A percentile compares a stretch with the other conserved stretches of the same genome.
Conservation (phyloP, 2,329 filamentous ascomycete species). For the Neonectria neomacrospora region DNA sequence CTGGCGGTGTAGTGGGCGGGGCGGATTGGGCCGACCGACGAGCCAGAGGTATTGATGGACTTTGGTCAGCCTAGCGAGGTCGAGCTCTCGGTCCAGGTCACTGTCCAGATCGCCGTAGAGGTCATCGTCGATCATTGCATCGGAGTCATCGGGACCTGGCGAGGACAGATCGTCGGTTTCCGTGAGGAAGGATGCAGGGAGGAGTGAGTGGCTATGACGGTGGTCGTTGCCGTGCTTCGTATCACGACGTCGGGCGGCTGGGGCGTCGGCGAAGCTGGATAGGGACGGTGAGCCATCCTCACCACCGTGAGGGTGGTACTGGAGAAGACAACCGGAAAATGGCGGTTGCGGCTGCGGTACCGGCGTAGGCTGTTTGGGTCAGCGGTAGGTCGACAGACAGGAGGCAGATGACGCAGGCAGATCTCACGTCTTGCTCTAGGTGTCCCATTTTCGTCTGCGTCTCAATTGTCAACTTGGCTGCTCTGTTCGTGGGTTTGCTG, state of each 20-base stretch:
- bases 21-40: constrained; percentile 3
- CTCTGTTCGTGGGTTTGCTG: too few species aligned
- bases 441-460: not conserved
- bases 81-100: constrained; percentile 1
- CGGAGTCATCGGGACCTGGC: not conserved
- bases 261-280: too few species aligned
- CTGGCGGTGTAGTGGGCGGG: constrained; percentile 7
- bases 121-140: not conserved
- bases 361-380: not conserved
- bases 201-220: not conserved
- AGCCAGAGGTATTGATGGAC: not conserved
- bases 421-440: not conserved
- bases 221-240: not conserved
- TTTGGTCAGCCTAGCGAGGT: constrained; percentile 1
- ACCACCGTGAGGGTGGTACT: not conserved
- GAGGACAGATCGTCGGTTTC: not conserved
- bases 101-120: not conserved
- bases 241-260: not conserved
- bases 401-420: not conserved
- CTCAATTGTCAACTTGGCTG: not conserved
- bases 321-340: not conserved
- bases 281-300: too few species aligned
- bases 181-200: constrained; percentile 1
- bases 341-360: not conserved
- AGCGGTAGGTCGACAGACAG: not conserved